Evolutionary conservation across 2,329 filamentous ascomycete species (phyloP).

Genomic region (Penicillium occitanis): DNA sequence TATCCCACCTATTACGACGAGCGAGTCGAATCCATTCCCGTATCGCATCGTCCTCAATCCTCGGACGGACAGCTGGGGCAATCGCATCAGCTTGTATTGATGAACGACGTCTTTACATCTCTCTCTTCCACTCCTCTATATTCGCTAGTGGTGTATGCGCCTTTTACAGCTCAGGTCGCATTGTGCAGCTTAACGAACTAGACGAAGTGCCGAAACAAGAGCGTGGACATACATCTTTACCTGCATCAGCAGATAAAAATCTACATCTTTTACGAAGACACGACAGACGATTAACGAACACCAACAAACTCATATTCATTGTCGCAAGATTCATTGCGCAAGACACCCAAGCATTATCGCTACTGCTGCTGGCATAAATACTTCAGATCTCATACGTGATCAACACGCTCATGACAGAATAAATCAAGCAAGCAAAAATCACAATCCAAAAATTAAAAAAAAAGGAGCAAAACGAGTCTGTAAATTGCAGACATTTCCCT

Average conservation of each 20-base stretch:
- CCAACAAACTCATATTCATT: constrained; percentile 14
- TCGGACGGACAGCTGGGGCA: constrained; percentile 74
- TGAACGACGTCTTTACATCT: constrained; percentile 7
- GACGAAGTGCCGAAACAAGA: too few relatives aligned
- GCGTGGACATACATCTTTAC: background rate
- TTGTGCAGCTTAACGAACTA: background rate
- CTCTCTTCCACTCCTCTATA: background rate
- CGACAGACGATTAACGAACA: background rate
- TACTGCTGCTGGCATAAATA: constrained; percentile 15
- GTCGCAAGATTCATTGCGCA: constrained; percentile 7
- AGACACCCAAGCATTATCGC: constrained; percentile 7
- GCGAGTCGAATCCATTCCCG: constrained; percentile 88
- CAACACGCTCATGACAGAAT: constrained; percentile 15
- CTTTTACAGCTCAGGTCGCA: background rate
- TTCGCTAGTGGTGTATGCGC: background rate
- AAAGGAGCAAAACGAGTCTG: background rate
- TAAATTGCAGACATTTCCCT: background rate
- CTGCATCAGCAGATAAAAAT: background rate
- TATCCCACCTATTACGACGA: constrained; percentile 93
- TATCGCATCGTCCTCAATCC: constrained; percentile 91
- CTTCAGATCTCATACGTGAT: constrained; percentile 19
- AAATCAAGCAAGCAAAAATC: background rate
- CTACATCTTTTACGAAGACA: constrained; percentile 4
- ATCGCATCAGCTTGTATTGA: constrained; percentile 74
- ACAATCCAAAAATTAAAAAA: constrained; percentile 11